Evolutionary conservation across 208 protist species (phyloP).

Genomic region (Leptomonas seymouri): DNA sequence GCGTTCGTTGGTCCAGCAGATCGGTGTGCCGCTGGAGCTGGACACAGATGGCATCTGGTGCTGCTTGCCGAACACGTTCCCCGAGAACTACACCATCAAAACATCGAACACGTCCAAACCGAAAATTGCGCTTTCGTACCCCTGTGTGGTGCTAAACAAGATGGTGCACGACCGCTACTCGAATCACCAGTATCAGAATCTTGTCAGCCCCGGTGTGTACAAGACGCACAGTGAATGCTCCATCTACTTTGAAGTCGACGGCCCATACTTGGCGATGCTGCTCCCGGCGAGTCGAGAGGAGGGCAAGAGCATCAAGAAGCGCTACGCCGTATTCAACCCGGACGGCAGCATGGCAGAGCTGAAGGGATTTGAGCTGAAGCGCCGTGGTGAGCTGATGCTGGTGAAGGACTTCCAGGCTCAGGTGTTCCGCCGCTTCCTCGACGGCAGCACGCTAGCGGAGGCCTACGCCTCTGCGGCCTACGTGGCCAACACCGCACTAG

Average conservation of each 20-base stretch:
- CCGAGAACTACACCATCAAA: slow-evolving; percentile 96
- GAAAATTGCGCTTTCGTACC: slow-evolving; percentile 94
- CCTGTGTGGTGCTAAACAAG: slow-evolving; percentile 99
- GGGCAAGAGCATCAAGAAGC: slow-evolving; percentile 98
- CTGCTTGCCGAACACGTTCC: slow-evolving; percentile 97
- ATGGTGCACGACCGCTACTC: slow-evolving; percentile 97
- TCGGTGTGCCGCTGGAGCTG: slow-evolving; percentile 99
- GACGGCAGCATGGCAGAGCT: slow-evolving; percentile 98
- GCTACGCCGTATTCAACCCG: slow-evolving; percentile 99
- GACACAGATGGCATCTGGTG: slow-evolving; percentile 99
- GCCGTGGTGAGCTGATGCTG: slow-evolving; percentile 99
- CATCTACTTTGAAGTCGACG: slow-evolving; percentile 99
- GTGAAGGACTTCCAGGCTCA: slow-evolving; percentile 99
- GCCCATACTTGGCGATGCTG: slow-evolving; percentile 99
- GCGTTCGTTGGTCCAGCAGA: slow-evolving; percentile 95
- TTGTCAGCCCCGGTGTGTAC: slow-evolving; percentile 76
- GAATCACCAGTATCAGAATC: slow-evolving; percentile 99
- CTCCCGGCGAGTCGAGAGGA: slow-evolving; percentile 99
- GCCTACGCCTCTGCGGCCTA: slow-evolving; percentile 96
- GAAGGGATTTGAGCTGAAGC: slow-evolving; percentile 99
- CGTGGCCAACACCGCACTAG: slow-evolving; percentile 97
- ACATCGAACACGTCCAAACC: slow-evolving; percentile 55
- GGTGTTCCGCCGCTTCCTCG: slow-evolving; percentile 97
- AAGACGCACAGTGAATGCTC: slow-evolving; percentile 93
- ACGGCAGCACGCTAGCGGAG: slow-evolving; percentile 95